Conservation (phyloP, 2,329 filamentous ascomycete genomes). For the Didymella arachidicola region DNA sequence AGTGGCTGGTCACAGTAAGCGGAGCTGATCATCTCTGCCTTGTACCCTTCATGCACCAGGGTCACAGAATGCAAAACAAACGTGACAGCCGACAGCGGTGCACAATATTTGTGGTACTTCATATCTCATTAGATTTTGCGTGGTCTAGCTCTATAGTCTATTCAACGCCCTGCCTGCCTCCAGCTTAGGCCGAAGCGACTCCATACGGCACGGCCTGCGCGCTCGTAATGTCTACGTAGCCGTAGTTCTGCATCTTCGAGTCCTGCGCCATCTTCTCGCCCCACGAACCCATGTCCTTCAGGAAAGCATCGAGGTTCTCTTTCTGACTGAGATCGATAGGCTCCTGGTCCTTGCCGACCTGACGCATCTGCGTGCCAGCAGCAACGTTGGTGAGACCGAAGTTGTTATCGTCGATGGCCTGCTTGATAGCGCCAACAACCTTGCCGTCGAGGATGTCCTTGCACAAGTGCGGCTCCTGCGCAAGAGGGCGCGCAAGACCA, state of each 20-base stretch:
- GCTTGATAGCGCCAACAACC: slow-evolving; percentile 57
- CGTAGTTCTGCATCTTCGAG: slow-evolving; percentile 52
- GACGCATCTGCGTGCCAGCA: slow-evolving; percentile 60
- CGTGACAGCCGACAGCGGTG: no score
- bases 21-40: no score
- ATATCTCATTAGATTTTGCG: background rate
- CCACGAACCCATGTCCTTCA: slow-evolving; percentile 59
- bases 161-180: background rate
- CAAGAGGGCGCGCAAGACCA: slow-evolving; percentile 63
- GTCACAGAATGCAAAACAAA: no score
- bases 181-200: slow-evolving; percentile 6
- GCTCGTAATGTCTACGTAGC: slow-evolving; percentile 56
- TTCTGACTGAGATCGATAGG: slow-evolving; percentile 61
- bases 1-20: no score
- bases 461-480: slow-evolving; percentile 60
- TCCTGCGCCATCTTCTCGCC: slow-evolving; percentile 52
- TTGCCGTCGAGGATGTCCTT: slow-evolving; percentile 56
- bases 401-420: slow-evolving; percentile 59
- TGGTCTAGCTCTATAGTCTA: background rate
- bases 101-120: background rate
- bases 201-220: slow-evolving; percentile 51
- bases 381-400: slow-evolving; percentile 59
- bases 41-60: no score
- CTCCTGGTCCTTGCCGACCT: slow-evolving; percentile 62
- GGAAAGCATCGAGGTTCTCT: slow-evolving; percentile 58